These are phyloP conservation scores for Pestalotiopsis sp. DNA, from an alignment of 2,329 filamentous ascomycete species.

Conservation along the genomic window DNA sequence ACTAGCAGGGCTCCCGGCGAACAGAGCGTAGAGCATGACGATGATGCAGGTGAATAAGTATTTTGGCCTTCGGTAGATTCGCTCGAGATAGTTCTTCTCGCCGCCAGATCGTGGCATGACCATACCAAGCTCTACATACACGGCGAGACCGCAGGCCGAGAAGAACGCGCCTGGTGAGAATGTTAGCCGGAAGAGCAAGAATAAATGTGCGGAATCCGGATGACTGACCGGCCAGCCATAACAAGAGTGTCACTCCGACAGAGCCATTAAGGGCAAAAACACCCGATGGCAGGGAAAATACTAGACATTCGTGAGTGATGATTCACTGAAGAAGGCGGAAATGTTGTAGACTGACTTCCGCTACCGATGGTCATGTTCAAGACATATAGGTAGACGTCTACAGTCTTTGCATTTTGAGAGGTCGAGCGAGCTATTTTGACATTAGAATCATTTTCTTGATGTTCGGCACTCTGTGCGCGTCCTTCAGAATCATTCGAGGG, in stretches of 20 bases:
- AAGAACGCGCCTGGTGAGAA: neutral
- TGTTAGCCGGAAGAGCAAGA: neutral
- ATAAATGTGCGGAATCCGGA: neutral
- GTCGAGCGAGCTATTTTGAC: neutral
- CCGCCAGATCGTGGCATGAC: slow-evolving; percentile 1
- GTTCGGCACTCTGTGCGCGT: neutral
- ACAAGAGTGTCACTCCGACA: neutral
- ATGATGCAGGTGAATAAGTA: neutral
- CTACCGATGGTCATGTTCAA: neutral
- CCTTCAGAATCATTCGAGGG: neutral
- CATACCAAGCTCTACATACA: neutral
- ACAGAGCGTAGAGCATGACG: neutral
- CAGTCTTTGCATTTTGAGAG: neutral
- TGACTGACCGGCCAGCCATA: neutral
- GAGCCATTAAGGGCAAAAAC: neutral
- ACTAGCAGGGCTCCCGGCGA: neutral
- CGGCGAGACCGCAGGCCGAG: neutral
- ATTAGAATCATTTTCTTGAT: neutral
- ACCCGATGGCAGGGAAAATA: neutral
- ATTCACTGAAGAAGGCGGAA: neutral
- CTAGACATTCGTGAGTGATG: neutral
- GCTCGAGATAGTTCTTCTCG: slow-evolving; percentile 1
- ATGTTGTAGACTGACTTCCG: neutral
- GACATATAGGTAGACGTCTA: neutral
- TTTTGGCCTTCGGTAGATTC: neutral